A percentile compares a stretch with the other conserved stretches of the same genome.
phyloP scores from a whole-genome alignment of 2,329 filamentous ascomycete genomes.

The Teratosphaeria epicoccoides region DNA sequence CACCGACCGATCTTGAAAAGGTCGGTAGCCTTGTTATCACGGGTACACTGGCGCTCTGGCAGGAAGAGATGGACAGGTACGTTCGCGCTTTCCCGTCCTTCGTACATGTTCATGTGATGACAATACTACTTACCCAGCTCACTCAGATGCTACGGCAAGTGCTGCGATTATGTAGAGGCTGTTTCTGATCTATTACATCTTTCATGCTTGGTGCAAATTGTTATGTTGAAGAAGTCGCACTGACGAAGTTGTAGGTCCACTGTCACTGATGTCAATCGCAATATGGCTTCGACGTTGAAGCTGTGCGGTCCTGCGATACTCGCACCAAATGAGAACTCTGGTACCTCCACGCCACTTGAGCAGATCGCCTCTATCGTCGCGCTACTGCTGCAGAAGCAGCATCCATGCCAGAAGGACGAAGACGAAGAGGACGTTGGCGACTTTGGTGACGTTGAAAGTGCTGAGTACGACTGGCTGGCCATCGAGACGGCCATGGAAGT shows the following conservation, averaged over 20 bases:
- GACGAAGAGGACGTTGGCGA: slow-evolving; percentile 70
- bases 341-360: slow-evolving; percentile 23
- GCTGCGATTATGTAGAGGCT: slow-evolving; percentile 30
- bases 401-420: slow-evolving; percentile 86
- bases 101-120: slow-evolving; percentile 58
- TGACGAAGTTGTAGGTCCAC: slow-evolving; percentile 51
- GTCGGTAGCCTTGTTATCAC: slow-evolving; percentile 77
- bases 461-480: slow-evolving; percentile 95
- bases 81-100: slow-evolving; percentile 34
- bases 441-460: slow-evolving; percentile 59
- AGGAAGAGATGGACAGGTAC: slow-evolving; percentile 86
- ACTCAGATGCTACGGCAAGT: slow-evolving; percentile 68
- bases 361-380: slow-evolving; percentile 66
- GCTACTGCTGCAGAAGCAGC: slow-evolving; percentile 75
- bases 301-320: slow-evolving; percentile 81
- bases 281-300: slow-evolving; percentile 81
- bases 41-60: slow-evolving; percentile 75
- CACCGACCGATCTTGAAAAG: slow-evolving; percentile 69
- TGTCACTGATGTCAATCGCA: slow-evolving; percentile 91
- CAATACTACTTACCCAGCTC: slow-evolving; percentile 92
- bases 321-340: slow-evolving; percentile 51
- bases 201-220: background rate
- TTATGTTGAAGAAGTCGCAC: slow-evolving; percentile 30
- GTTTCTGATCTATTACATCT: slow-evolving; percentile 35
- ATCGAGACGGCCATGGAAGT: slow-evolving; percentile 92